Evolutionary conservation across 441 rosid genomes (phyloP), one percentile per base, ranked within the genome.

Genomic region (Isatis lusitanica): DNA sequence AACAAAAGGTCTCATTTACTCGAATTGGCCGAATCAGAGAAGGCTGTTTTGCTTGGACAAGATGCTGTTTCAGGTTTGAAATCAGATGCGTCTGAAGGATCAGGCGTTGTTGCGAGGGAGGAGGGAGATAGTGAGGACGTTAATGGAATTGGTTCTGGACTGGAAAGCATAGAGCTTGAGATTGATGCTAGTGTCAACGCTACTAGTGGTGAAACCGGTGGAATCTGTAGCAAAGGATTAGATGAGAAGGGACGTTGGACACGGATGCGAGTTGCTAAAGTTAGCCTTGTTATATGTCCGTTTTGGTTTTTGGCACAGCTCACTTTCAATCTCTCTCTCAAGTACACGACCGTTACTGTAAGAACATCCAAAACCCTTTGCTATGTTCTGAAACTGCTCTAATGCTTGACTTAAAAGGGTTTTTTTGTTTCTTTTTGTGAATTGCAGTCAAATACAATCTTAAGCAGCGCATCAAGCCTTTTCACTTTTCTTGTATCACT

Each of bases 271-370:
- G 88, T 92, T 68, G 97, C 97, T 1, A 88, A 85, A 80, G 93
- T 82, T 65, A 94, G 99, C 75, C 83, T 94, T 76, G 18, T 83
- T 60, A 83, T 94, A 43, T 89, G 97, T 81, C 99, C 97, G 16
- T 90, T 90, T 85, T 94, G 98, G 98, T 94, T 94, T 79, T 69
- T 92, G 46, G 98, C 98, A 0, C 97, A 92, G 82, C 86, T 94
- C 70, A 82, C 92, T 60, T 94, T 94, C 73, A 92, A 94, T 78
- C 85, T 94, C 56, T 94, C 97, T 12, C 78, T 94, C 75, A 92
- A 94, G 85, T 90, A 92, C 77, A 94, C 98, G 16, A 87, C 97
- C 0, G 96, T 92, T 21, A 94, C 97, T 44, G 97, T 94, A 81
- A 84, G 90, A 62, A 56, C 71, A 55, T 28, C 26, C 9, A 6